A percentile compares a stretch with the other conserved stretches of the same genome.
phyloP scores from a whole-genome alignment of 2,329 filamentous ascomycete genomes.

The Epichloe scottii region DNA sequence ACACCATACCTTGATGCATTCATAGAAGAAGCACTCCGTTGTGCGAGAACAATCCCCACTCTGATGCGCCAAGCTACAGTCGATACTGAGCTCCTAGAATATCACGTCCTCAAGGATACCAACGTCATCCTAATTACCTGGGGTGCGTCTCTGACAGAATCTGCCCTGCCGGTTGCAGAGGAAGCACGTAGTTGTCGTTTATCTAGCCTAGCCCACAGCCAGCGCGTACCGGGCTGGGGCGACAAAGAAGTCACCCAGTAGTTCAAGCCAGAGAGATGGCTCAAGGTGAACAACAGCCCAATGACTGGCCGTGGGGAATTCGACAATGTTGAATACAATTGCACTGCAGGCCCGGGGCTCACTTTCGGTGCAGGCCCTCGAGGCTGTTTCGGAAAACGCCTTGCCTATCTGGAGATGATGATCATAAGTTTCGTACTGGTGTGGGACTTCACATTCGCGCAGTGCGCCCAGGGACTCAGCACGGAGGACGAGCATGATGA shows the following conservation, averaged over 20 bases:
- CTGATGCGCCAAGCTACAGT: constrained; percentile 15
- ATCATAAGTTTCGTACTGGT: constrained; percentile 13
- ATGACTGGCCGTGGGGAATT: neutral
- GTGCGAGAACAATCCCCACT: constrained; percentile 13
- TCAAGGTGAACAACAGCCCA: constrained; percentile 9
- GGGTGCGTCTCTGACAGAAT: constrained; percentile 12
- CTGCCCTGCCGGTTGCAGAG: neutral
- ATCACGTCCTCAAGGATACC: constrained; percentile 22
- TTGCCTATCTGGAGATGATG: constrained; percentile 19
- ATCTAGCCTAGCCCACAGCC: constrained; percentile 8
- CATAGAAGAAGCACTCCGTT: constrained; percentile 24
- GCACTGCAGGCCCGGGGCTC: constrained; percentile 5
- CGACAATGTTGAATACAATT: neutral
- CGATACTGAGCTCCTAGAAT: constrained; percentile 22
- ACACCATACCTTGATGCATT: constrained; percentile 24
- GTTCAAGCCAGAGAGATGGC: constrained; percentile 26
- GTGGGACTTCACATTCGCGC: constrained; percentile 13
- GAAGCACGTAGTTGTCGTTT: constrained; percentile 10
- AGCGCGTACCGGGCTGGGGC: constrained; percentile 15
- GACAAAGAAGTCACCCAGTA: constrained; percentile 14
- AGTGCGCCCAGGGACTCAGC: neutral
- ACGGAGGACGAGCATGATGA: neutral
- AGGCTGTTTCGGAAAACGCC: constrained; percentile 15
- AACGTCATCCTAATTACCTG: constrained; percentile 14
- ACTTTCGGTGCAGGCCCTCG: constrained; percentile 14